Evolutionary conservation across 306 rosid species (phyloP).

Genomic region (Castanea sativa): DNA sequence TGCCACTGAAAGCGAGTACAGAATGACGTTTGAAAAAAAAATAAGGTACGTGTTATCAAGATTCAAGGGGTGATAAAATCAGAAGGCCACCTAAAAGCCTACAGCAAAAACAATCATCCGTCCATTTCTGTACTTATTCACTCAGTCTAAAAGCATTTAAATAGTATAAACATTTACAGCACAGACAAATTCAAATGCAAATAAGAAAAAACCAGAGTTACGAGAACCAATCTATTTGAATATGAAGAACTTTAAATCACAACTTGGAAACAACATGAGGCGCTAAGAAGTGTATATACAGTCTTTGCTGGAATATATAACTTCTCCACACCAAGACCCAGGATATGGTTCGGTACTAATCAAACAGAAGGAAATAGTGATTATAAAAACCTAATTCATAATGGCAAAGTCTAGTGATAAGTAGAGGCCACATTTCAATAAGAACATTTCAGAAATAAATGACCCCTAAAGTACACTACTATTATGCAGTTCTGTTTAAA

Average conservation of each 20-base stretch:
- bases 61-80: neutral
- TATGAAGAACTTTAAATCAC: neutral
- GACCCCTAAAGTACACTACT: constrained; percentile 10
- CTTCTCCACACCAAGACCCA: constrained; percentile 26
- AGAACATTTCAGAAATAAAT: constrained; percentile 34
- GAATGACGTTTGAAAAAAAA: too few relatives aligned
- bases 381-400: constrained; percentile 28
- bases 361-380: constrained; percentile 24
- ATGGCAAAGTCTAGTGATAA: constrained; percentile 19
- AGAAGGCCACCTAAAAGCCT: neutral
- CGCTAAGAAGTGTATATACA: constrained; percentile 14
- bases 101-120: neutral
- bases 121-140: neutral
- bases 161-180: neutral
- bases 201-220: neutral
- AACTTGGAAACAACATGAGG: constrained; percentile 1
- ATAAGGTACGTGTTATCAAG: neutral
- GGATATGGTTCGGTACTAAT: constrained; percentile 17
- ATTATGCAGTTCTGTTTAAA: constrained; percentile 14
- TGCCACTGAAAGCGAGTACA: too few relatives aligned
- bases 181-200: neutral
- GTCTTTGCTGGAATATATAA: constrained; percentile 10
- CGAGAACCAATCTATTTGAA: neutral
- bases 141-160: neutral
- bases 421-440: constrained; percentile 30